Evolutionary conservation across 2,329 filamentous ascomycete species (phyloP), one percentile per base, ranked within the genome.

Genomic region (Nigrograna mackinnonii): DNA sequence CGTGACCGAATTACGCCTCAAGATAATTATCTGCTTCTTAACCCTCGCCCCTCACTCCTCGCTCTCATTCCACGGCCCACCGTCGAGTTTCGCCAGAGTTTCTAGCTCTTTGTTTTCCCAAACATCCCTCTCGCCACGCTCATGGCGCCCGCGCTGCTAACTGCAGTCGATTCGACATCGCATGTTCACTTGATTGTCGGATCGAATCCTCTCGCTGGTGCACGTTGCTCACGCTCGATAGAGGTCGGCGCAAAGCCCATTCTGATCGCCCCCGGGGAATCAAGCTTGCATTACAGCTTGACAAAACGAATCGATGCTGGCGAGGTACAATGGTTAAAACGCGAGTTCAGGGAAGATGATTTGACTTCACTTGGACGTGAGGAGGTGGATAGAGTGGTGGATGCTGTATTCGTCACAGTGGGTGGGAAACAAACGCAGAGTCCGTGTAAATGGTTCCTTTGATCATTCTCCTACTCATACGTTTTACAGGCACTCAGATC

Each of bases 361-460:
- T 68, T 96, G 39, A 84, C 83, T 30, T 83, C 76, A 1, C 73
- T 96, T 2, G 94, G 94, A n/a, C 80, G 94, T 38, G 78, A 83
- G 30, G 89, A 95, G 44, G 85, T 96, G 7, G 84, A 82, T 49
- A 63, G 73, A 40, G 82, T 95, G 4, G 92, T 96, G 13, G 94
- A 99, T 67, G 87, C 88, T 41, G 94, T 99, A 28, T 97, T 97
- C 68, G 84, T 97, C 26, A 96, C 91, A 1, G 60, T 75, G 18
- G 76, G 76, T 28, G 71, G 72, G 26, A 77, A 71, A 47, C 69
- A 77, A 66, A 72, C 53, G 57, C 63, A 74, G 54, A 67, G 75
- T 84, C 60, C 57, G 57, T 41, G 24, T 21, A 22, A 22, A 22
- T 13, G 16, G 11, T 17, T 35, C 13, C 6, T 3, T n/a, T 11